Evolutionary conservation across 345 rosid genomes (phyloP), one percentile per base, ranked within the genome.

Genomic region (Eutrema heterophyllum): DNA sequence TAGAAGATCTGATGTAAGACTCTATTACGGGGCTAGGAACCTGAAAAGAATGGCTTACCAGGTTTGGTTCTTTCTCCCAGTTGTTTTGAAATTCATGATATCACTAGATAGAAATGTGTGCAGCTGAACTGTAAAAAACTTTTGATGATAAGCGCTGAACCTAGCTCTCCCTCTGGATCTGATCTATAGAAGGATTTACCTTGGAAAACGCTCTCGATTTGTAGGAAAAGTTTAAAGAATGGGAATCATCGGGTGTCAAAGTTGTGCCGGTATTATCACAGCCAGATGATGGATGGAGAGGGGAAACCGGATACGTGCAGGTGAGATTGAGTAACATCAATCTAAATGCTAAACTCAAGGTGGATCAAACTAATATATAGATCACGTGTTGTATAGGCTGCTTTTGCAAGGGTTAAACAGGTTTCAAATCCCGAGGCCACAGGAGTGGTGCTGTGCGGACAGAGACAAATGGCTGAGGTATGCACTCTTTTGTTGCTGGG

Each of bases 401-500:
- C 98, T 74, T 95, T 92, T 68, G 73, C 87, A 40, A 86, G 90
- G 79, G 89, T 90, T 59, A 86, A 88, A 73, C 75, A 84, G 64
- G 78, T 84, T 60, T 74, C 64, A 57, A 80, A 67, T 67, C 90
- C 96, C 1, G n/a, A 49, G 11, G 88, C 86, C 67, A 85, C 94
- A 0, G 97, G 91, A 52, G 98, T 73, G 2, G 86, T 95, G 60
- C 90, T 95, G 30, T 95, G 99, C 69, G 98, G 99, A 58, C 97
- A 88, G 85, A 90, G 74, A 81, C 97, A 88, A 89, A 95, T 95
- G 99, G 76, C 90, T 6, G 98, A 95, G 96, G 99, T 95, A 69
- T 71, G 80, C 67, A 10, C 63, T 48, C 9, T 43, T 38, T 57
- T 67, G 14, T 71, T 21, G 21, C 6, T 51, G 39, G 14, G 52